Conservation (phyloP, 352 stramenopile species). For the Peronospora belbahrii region DNA sequence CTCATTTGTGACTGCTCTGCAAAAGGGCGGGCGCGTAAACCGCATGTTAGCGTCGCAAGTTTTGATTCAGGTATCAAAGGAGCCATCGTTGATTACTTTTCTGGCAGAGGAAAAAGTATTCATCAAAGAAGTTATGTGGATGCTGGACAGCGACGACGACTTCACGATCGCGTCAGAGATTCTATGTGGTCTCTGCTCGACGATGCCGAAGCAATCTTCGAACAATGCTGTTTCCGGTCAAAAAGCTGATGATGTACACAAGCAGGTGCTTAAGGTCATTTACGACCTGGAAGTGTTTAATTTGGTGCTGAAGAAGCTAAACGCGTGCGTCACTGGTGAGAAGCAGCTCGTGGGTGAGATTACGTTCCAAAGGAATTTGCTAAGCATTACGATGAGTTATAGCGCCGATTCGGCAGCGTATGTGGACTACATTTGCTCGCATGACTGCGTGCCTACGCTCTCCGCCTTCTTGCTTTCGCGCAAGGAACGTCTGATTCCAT, state of each 20-base stretch:
- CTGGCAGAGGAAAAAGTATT: conserved; percentile 50
- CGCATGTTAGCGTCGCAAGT: conserved; percentile 71
- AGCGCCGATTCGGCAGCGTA: conserved; percentile 48
- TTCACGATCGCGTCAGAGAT: conserved; percentile 68
- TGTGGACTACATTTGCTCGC: conserved; percentile 52
- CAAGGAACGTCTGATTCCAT: conserved; percentile 55
- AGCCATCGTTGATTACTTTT: conserved; percentile 45
- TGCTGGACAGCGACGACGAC: conserved; percentile 68
- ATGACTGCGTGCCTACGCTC: conserved; percentile 40
- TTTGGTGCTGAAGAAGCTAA: conserved; percentile 60
- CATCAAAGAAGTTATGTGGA: conserved; percentile 61
- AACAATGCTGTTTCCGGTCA: conserved; percentile 11
- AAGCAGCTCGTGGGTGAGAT: conserved; percentile 72
- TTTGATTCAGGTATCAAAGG: conserved; percentile 52
- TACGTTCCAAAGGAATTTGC: conserved; percentile 67
- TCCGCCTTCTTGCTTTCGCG: conserved; percentile 63
- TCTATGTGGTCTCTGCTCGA: conserved; percentile 56
- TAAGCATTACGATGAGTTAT: conserved; percentile 73
- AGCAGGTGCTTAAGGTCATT: conserved; percentile 44
- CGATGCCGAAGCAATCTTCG: conserved; percentile 22
- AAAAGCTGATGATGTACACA: conserved; percentile 21
- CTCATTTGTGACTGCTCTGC: conserved; percentile 58
- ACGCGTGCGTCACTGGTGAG: conserved; percentile 51
- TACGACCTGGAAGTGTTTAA: conserved; percentile 58
- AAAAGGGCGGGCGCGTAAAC: conserved; percentile 48